phyloP scores from a whole-genome alignment of 805 yeast genomes.

The Dipodascus albidus region DNA sequence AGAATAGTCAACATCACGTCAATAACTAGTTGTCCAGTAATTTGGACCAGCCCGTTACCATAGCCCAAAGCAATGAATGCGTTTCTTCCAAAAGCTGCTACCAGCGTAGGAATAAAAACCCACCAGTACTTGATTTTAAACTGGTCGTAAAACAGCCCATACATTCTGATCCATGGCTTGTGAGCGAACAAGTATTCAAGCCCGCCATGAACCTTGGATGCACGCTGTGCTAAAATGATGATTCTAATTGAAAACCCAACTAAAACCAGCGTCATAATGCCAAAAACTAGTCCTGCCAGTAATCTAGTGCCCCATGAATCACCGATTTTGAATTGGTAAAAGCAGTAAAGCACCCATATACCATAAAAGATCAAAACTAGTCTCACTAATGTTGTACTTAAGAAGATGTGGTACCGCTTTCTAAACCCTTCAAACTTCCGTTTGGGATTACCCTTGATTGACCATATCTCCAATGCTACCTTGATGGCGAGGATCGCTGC shows the following conservation, averaged over 20 bases:
- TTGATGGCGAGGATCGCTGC: conserved; percentile 17
- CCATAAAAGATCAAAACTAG: conserved; percentile 23
- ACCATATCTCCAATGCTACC: conserved; percentile 15
- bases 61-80: conserved; percentile 25
- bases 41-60: conserved; percentile 24
- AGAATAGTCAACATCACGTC: conserved; percentile 17
- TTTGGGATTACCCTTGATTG: conserved; percentile 7
- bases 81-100: conserved; percentile 20
- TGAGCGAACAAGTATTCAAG: conserved; percentile 18
- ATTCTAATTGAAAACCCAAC: conserved; percentile 18
- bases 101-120: conserved; percentile 20
- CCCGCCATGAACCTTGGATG: conserved; percentile 15
- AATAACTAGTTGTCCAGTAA: conserved; percentile 23
- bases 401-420: conserved; percentile 15
- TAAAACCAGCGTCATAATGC: conserved; percentile 17
- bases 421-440: conserved; percentile 14
- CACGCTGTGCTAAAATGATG: conserved; percentile 17
- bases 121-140: conserved; percentile 24
- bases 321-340: conserved; percentile 22
- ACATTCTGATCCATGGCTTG: conserved; percentile 22
- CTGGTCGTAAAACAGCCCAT: conserved; percentile 26
- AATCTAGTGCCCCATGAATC: conserved; percentile 24
- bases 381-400: conserved; percentile 19
- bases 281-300: conserved; percentile 22
- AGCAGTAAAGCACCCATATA: conserved; percentile 22